Evolutionary conservation across 352 stramenopile genomes (phyloP), one percentile per base, ranked within the genome.

Genomic region (Phytopythium sindhum): DNA sequence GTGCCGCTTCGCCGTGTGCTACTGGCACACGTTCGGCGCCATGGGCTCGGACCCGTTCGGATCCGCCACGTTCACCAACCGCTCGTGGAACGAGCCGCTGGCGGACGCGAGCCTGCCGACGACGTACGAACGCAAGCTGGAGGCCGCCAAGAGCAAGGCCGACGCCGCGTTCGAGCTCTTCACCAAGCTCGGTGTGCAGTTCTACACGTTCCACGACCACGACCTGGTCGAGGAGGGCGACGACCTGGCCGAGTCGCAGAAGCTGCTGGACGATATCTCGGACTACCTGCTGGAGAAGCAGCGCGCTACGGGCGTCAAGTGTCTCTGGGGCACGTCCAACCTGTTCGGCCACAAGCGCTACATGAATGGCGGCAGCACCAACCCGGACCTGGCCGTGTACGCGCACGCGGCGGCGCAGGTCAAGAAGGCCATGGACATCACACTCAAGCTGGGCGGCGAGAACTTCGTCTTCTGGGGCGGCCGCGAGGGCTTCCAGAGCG

Each of bases 401-500:
- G 84, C 81, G 56, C 81, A 84, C 60, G 88, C 86, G 2, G 84
- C 81, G 4, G 79, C 80, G 19, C 81, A 93, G 55, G 88, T 94
- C 60, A 93, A 96, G 77, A 93, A 93, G 55, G 77, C 86, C 9
- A 91, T 97, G 73, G 86, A 95, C 55, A 77, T 94, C 31, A 94
- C 81, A 42, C 65, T 88, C 57, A 88, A 89, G 64, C 75, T 97
- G n/a, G 85, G 85, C 42, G 89, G 86, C 26, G 68, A 85, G 61
- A 92, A 93, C 73, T 89, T 90, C 66, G 89, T 97, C 12, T 96
- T 96, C 71, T 97, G 87, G 89, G 87, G 84, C 56, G 89, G 89
- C 19, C 77, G 89, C 31, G 88, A 92, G 35, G 86, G 86, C 48
- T 93, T 89, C 74, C 84, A 92, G 65, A 86, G 68, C 65, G 69